Evolutionary conservation across 768 basidiomycete species (phyloP), one percentile per base, ranked within the genome.

Genomic region (Lanmaoa rubissima): DNA sequence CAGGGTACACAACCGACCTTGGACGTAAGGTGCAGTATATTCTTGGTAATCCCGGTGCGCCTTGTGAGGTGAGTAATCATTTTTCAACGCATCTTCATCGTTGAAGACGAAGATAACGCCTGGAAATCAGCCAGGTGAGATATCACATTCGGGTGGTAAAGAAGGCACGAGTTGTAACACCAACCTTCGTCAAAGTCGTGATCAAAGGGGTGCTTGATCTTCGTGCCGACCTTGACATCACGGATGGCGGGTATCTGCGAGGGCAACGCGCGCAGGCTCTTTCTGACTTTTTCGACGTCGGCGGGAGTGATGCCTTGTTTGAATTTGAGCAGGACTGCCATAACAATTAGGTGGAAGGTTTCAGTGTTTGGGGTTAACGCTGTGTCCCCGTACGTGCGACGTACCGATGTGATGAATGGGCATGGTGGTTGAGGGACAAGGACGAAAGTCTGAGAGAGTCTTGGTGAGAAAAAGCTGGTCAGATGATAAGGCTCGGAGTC

Each of bases 151-250:
- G 38, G n/a, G 10, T 14, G 28, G 6, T n/a, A 40, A 49, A 1
- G 21, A 5, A n/a, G 36, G 12, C 16, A 47, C 9, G 16, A 11
- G 36, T 26, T 7, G 26, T 14, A 24, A 13, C 12, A 31, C 42
- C 14, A 19, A 71, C 69, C 67, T 55, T 61, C 53, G 45, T 68
- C 65, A 42, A 47, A 71, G 48, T 59, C 63, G 9, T 54, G 70
- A 39, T 61, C 63, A 26, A 65, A 17, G 9, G 55, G 54, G 39
- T 70, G 63, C 21, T 43, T 59, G 40, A 68, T 31, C 34, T 32
- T 65, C 6, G 32, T 47, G 8, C 68, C 68, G 1, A 45, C 16
- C 46, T 51, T 50, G 35, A 68, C 0, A 19, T 28, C 32, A 31
- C 51, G 51, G 28, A 71, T 65, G 19, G 54, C 43, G 3, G 68